Evolutionary conservation across 495 filamentous ascomycete species (phyloP).

Genomic region (Staphylotrichum longicolle): DNA sequence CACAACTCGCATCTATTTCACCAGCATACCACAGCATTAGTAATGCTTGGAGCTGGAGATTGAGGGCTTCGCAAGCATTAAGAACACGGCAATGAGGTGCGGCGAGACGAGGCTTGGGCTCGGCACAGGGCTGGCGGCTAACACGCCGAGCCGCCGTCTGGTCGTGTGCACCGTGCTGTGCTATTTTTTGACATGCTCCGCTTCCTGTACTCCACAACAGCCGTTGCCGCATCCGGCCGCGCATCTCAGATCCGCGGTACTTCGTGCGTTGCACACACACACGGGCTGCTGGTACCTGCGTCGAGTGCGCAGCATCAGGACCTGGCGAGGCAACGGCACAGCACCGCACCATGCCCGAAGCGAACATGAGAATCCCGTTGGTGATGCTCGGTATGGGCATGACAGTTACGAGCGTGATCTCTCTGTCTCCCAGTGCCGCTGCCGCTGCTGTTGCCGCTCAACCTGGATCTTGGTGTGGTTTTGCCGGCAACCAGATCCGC

Average conservation of each 20-base stretch:
- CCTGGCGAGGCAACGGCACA: constrained; percentile 22
- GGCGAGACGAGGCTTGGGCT: constrained; percentile 22
- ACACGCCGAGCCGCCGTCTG: constrained; percentile 8
- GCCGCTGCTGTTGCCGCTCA: constrained; percentile 14
- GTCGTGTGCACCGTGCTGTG: constrained; percentile 14
- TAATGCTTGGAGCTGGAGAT: background rate
- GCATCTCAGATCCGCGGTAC: constrained; percentile 1
- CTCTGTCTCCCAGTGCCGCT: constrained; percentile 3
- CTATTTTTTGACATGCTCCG: constrained; percentile 30
- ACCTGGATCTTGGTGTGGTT: background rate
- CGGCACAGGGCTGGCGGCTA: constrained; percentile 23
- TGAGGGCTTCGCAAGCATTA: background rate
- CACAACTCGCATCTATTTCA: background rate
- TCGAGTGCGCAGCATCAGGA: constrained; percentile 5
- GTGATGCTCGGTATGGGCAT: constrained; percentile 6
- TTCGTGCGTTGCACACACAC: no score
- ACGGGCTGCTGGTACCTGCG: constrained; percentile 6
- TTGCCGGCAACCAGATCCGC: constrained; percentile 11
- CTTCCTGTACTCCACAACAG: constrained; percentile 23
- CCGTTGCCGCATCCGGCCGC: constrained; percentile 11
- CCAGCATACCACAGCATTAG: background rate
- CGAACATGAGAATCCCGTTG: constrained; percentile 12
- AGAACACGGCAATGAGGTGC: constrained; percentile 6
- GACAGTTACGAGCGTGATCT: constrained; percentile 9
- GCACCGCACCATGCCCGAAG: constrained; percentile 21